phyloP scores from a whole-genome alignment of 2,329 filamentous ascomycete genomes.

The Pyrenophora teres region DNA sequence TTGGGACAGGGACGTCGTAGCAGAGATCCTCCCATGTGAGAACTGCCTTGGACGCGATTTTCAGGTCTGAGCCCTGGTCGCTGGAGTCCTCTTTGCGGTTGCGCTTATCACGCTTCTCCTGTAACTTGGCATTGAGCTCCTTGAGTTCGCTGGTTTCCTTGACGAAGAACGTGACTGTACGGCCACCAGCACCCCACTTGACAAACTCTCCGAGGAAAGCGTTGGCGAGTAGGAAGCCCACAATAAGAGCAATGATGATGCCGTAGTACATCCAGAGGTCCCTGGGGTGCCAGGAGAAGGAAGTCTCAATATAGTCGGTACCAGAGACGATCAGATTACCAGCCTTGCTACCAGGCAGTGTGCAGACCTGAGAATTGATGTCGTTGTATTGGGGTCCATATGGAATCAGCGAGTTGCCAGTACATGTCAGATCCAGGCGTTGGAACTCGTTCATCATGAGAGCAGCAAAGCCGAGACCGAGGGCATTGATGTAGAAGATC shows the following conservation, averaged over 20 bases:
- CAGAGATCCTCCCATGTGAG: constrained; percentile 63
- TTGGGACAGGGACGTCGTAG: constrained; percentile 72
- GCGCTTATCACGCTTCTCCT: constrained; percentile 62
- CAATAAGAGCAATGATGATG: constrained; percentile 76
- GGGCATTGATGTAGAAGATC: constrained; percentile 80
- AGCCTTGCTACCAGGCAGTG: constrained; percentile 70
- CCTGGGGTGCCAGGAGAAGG: constrained; percentile 67
- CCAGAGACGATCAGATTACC: constrained; percentile 70
- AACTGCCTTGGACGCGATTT: constrained; percentile 60
- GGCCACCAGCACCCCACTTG: constrained; percentile 79
- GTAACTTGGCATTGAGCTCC: constrained; percentile 66
- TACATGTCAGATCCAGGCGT: constrained; percentile 70
- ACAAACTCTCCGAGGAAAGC: constrained; percentile 78
- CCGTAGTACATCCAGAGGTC: constrained; percentile 70
- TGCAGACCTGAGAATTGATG: constrained; percentile 79
- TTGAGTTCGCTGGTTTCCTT: constrained; percentile 71
- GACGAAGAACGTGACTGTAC: constrained; percentile 75
- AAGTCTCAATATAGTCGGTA: constrained; percentile 68
- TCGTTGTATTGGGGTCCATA: constrained; percentile 71
- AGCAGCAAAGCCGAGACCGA: constrained; percentile 75
- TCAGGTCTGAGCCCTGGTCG: constrained; percentile 52
- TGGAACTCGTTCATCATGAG: constrained; percentile 90
- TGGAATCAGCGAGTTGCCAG: constrained; percentile 70
- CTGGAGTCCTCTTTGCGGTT: constrained; percentile 50
- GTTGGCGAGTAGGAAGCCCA: constrained; percentile 73